Conservation (phyloP, 2,329 filamentous ascomycete species). For the Ophiognomonia clavigignenti-juglandacearum region DNA sequence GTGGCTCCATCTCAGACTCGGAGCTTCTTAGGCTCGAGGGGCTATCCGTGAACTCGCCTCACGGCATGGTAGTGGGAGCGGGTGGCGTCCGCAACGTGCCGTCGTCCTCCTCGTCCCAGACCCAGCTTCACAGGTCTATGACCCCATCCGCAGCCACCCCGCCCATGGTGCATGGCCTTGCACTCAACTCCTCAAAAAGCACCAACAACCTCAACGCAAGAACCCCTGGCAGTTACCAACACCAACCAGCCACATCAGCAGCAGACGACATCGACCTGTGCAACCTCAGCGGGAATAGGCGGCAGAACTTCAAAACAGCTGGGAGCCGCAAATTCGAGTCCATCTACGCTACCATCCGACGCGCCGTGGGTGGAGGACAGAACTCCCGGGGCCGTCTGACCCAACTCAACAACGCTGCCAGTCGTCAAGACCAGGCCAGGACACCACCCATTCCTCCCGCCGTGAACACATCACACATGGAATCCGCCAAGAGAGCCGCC, state of each 20-base stretch:
- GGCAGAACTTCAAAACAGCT: conserved; percentile 18
- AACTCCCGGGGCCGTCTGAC: conserved; percentile 5
- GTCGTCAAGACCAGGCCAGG: conserved; percentile 2
- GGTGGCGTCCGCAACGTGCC: neutral
- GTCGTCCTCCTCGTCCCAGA: conserved; percentile 1
- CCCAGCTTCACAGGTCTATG: neutral
- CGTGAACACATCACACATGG: conserved; percentile 16
- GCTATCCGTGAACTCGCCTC: conserved; percentile 26
- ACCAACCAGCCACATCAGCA: neutral
- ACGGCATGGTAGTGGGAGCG: conserved; percentile 2
- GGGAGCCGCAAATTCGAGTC: conserved; percentile 22
- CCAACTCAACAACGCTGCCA: neutral
- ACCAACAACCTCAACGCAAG: neutral
- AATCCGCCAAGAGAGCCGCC: conserved; percentile 10
- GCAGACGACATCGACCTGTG: conserved; percentile 8
- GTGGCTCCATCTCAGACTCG: conserved; percentile 26
- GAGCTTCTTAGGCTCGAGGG: conserved; percentile 28
- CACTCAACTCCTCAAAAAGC: conserved; percentile 1
- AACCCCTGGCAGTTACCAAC: conserved; percentile 10
- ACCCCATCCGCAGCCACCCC: neutral
- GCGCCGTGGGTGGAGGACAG: conserved; percentile 19
- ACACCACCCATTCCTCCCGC: conserved; percentile 9
- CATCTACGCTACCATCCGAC: conserved; percentile 27
- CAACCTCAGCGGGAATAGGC: conserved; percentile 15
- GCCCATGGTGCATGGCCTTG: neutral